Percentiles rank a stretch among this genome's conserved stretches.
phyloP scores from a whole-genome alignment of 1,139 yeast species.

The Blastobotrys petasosporus region DNA sequence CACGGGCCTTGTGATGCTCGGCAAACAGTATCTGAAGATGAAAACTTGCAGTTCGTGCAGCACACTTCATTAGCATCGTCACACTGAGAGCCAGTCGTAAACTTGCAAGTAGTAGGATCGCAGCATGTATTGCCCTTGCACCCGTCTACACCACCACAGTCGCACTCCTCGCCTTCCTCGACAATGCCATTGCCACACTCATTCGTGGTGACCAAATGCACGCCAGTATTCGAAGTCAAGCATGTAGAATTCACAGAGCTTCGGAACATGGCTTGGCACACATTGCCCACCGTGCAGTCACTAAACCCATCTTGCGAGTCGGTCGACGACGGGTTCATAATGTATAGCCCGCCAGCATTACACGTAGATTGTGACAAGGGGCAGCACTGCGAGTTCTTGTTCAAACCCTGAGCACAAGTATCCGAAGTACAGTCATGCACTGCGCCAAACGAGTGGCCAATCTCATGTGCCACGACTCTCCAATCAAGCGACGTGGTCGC shows the following conservation, averaged over 20 bases:
- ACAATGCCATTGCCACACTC: constrained; percentile 39
- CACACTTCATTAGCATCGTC: constrained; percentile 36
- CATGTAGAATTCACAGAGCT: constrained; percentile 33
- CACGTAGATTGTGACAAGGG: constrained; percentile 31
- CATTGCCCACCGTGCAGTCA: constrained; percentile 35
- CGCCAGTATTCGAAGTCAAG: constrained; percentile 32
- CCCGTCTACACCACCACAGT: constrained; percentile 37
- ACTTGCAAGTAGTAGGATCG: constrained; percentile 36
- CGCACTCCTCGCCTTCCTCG: constrained; percentile 39
- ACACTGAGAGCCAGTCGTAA: constrained; percentile 33
- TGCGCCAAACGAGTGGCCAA: constrained; percentile 41
- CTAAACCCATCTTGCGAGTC: constrained; percentile 31
- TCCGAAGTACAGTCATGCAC: constrained; percentile 37
- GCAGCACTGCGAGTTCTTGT: constrained; percentile 33
- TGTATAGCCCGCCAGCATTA: constrained; percentile 32
- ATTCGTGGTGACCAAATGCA: constrained; percentile 30
- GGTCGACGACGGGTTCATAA: constrained; percentile 37
- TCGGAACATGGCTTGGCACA: constrained; percentile 32
- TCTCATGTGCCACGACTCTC: constrained; percentile 38
- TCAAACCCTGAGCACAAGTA: constrained; percentile 31
- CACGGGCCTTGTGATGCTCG: constrained; percentile 35
- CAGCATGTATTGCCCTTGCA: constrained; percentile 34
- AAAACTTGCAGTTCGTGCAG: constrained; percentile 33
- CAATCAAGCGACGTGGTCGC: constrained; percentile 34
- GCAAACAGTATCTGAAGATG: constrained; percentile 30